Evolutionary conservation across 148 eudicot species (phyloP).

Genomic region (Camellia japonica): DNA sequence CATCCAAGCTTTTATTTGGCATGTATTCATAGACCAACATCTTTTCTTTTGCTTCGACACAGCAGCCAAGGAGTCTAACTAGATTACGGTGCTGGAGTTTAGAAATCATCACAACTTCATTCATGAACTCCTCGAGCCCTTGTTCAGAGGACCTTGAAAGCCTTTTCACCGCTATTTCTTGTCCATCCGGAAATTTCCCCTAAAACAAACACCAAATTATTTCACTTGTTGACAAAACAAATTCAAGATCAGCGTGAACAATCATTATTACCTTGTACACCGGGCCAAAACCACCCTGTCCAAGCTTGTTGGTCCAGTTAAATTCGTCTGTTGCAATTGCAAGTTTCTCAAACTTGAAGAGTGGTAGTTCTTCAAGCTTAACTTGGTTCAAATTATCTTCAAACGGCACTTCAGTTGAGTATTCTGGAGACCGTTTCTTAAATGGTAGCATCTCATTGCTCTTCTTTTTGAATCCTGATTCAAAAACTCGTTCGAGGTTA

Average conservation of each 20-base stretch:
- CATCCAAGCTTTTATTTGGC: constrained; percentile 38
- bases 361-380: constrained; percentile 33
- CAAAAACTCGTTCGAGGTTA: not conserved
- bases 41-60: constrained; percentile 44
- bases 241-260: not conserved
- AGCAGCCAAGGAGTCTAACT: constrained; percentile 49
- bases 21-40: constrained; percentile 27
- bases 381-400: not conserved
- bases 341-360: constrained; percentile 33
- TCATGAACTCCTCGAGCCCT: constrained; percentile 52
- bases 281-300: constrained; percentile 58
- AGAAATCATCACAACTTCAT: constrained; percentile 45
- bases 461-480: constrained; percentile 1
- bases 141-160: constrained; percentile 44
- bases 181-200: constrained; percentile 39
- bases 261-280: constrained; percentile 21
- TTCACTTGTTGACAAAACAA: not conserved
- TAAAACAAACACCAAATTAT: not conserved
- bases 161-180: constrained; percentile 52
- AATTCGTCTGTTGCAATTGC: constrained; percentile 46
- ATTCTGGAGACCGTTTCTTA: not conserved
- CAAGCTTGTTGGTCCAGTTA: constrained; percentile 30
- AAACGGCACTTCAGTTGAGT: not conserved
- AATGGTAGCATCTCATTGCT: not conserved
- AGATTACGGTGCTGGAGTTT: constrained; percentile 63